These are phyloP conservation scores for Leptoxyphium fumago DNA, from an alignment of 2,329 filamentous ascomycete species.

Conservation along the genomic window DNA sequence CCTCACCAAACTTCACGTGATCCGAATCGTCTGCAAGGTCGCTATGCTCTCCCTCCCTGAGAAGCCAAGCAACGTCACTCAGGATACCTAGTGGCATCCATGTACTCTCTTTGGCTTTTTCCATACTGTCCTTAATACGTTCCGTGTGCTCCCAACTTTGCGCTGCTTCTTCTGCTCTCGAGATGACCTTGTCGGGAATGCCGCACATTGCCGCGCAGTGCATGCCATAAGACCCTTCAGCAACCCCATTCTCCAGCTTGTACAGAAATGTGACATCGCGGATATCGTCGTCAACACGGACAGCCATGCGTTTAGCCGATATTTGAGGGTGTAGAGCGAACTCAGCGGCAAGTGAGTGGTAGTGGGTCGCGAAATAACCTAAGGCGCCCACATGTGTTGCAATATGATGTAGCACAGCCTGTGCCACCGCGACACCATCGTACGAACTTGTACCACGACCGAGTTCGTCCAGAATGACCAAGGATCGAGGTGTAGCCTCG, in stretches of 20 bases:
- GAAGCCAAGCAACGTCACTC: slow-evolving; percentile 70
- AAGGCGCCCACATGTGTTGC: slow-evolving; percentile 85
- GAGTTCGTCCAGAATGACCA: slow-evolving; percentile 93
- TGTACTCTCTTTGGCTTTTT: slow-evolving; percentile 53
- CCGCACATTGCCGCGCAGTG: slow-evolving; percentile 98
- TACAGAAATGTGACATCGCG: slow-evolving; percentile 93
- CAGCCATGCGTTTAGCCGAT: slow-evolving; percentile 75
- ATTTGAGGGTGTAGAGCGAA: slow-evolving; percentile 86
- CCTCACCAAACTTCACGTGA: slow-evolving; percentile 25
- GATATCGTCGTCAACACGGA: slow-evolving; percentile 73
- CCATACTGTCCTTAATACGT: slow-evolving; percentile 72
- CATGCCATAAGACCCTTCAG: slow-evolving; percentile 96
- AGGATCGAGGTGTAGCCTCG: slow-evolving; percentile 81
- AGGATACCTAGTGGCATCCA: slow-evolving; percentile 75
- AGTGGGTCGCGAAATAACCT: slow-evolving; percentile 96
- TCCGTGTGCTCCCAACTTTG: slow-evolving; percentile 92
- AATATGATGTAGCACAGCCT: slow-evolving; percentile 92
- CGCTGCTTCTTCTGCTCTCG: slow-evolving; percentile 75
- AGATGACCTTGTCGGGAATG: slow-evolving; percentile 68
- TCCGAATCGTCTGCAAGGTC: slow-evolving; percentile 20
- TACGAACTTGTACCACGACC: slow-evolving; percentile 91
- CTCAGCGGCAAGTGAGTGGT: slow-evolving; percentile 83
- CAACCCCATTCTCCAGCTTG: slow-evolving; percentile 81
- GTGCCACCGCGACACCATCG: slow-evolving; percentile 89
- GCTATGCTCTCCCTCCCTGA: slow-evolving; percentile 41